phyloP scores from a whole-genome alignment of 2,329 filamentous ascomycete species.

The Calonectria naviculata region DNA sequence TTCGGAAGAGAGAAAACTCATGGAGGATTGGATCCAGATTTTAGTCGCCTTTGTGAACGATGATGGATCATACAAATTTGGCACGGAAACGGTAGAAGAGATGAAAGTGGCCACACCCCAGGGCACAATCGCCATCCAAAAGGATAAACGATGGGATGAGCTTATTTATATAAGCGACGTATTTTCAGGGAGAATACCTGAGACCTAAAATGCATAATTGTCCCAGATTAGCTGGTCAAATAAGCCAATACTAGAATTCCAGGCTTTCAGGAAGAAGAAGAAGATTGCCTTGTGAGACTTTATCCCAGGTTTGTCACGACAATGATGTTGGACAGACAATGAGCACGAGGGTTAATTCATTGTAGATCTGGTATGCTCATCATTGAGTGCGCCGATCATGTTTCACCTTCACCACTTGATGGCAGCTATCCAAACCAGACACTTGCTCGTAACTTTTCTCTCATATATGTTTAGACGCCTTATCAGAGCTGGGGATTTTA shows the following conservation, averaged over 20 bases:
- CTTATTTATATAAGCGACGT: conserved; percentile 30
- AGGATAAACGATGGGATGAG: conserved; percentile 49
- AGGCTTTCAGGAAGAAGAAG: too few species aligned
- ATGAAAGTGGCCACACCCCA: conserved; percentile 49
- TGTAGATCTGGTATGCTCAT: neutral
- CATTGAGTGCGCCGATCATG: neutral
- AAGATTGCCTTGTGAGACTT: too few species aligned
- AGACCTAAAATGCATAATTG: too few species aligned
- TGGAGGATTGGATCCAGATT: conserved; percentile 51
- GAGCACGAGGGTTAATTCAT: too few species aligned
- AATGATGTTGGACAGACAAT: too few species aligned
- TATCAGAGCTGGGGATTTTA: too few species aligned
- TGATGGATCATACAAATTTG: conserved; percentile 43
- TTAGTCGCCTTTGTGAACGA: conserved; percentile 51
- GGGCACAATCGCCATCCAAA: conserved; percentile 45
- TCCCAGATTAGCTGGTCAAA: too few species aligned
- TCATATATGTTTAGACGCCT: neutral
- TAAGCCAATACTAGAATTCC: too few species aligned
- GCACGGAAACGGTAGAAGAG: conserved; percentile 47
- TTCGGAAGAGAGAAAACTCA: conserved; percentile 43
- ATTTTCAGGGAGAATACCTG: neutral
- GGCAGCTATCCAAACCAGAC: neutral
- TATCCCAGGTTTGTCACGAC: too few species aligned
- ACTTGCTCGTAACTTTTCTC: neutral
- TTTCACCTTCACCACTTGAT: neutral